Conservation (phyloP, 106 monocot genomes). For the Chionographis japonica region DNA sequence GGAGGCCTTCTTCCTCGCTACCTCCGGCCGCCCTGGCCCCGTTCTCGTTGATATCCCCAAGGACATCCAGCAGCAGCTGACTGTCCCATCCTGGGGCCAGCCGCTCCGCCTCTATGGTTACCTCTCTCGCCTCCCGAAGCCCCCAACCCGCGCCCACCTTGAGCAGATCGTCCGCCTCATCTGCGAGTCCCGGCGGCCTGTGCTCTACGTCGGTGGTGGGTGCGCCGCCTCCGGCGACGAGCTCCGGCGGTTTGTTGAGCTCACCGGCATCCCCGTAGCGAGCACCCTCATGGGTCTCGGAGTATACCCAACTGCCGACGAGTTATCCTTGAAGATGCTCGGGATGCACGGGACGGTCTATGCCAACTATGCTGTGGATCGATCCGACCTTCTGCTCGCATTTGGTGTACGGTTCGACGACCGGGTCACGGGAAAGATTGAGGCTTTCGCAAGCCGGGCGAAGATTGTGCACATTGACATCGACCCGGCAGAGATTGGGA, state of each 20-base stretch:
- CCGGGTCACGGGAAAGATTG: constrained; percentile 57
- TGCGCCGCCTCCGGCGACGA: constrained; percentile 35
- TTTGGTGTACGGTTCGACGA: constrained; percentile 64
- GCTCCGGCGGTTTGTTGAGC: constrained; percentile 33
- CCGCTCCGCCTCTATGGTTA: constrained; percentile 28
- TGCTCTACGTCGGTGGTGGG: constrained; percentile 55
- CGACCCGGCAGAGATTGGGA: constrained; percentile 61
- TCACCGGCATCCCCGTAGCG: constrained; percentile 53
- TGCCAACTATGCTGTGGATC: constrained; percentile 57
- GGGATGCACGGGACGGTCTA: constrained; percentile 72
- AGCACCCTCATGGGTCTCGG: constrained; percentile 67
- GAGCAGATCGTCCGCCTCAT: constrained; percentile 37
- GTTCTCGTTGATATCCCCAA: constrained; percentile 72
- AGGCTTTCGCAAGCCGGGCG: constrained; percentile 50
- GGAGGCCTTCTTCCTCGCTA: constrained; percentile 62
- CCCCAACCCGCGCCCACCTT: constrained; percentile 13
- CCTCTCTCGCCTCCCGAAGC: constrained; percentile 43
- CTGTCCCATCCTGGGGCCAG: constrained; percentile 22
- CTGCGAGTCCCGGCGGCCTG: constrained; percentile 36
- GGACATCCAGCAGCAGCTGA: constrained; percentile 41
- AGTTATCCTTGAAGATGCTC: constrained; percentile 57
- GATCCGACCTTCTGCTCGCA: constrained; percentile 52
- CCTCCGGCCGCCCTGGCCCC: constrained; percentile 52
- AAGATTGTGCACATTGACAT: constrained; percentile 72
- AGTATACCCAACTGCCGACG: constrained; percentile 18